These are phyloP conservation scores for Spirogloea muscicola DNA, from an alignment of 139 green algal genomes.

Conservation along the genomic window DNA sequence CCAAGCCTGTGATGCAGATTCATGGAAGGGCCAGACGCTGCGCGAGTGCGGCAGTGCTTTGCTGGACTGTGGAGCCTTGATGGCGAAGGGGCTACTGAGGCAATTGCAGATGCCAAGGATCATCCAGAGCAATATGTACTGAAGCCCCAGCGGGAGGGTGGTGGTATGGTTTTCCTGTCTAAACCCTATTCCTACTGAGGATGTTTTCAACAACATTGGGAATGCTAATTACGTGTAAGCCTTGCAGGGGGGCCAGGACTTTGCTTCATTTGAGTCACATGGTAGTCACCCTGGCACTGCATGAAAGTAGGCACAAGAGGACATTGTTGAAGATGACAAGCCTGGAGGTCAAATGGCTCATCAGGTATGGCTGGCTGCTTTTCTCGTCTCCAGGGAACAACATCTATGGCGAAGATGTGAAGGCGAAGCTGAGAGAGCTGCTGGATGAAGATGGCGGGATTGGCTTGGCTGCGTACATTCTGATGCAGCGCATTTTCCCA, in stretches of 20 bases:
- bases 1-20: no score
- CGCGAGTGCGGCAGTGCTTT: conserved; percentile 72
- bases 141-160: conserved; percentile 85
- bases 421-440: conserved; percentile 50
- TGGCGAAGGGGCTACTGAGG: conserved; percentile 52
- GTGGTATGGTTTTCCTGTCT: conserved; percentile 54
- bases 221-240: no score
- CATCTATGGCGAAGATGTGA: conserved; percentile 78
- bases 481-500: conserved; percentile 95
- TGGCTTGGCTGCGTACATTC: conserved; percentile 79
- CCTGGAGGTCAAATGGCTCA: no score
- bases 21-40: no score
- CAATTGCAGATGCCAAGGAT: conserved; percentile 53
- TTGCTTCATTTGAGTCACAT: no score
- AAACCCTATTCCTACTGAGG: no score
- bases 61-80: conserved; percentile 90
- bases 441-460: conserved; percentile 14
- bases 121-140: conserved; percentile 82
- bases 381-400: conserved; percentile 84
- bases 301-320: no score
- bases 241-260: no score
- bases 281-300: no score
- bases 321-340: no score
- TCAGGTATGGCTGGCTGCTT: no score
- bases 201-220: no score